phyloP scores from a whole-genome alignment of 306 rosid species.

The Quercus berberidifolia region DNA sequence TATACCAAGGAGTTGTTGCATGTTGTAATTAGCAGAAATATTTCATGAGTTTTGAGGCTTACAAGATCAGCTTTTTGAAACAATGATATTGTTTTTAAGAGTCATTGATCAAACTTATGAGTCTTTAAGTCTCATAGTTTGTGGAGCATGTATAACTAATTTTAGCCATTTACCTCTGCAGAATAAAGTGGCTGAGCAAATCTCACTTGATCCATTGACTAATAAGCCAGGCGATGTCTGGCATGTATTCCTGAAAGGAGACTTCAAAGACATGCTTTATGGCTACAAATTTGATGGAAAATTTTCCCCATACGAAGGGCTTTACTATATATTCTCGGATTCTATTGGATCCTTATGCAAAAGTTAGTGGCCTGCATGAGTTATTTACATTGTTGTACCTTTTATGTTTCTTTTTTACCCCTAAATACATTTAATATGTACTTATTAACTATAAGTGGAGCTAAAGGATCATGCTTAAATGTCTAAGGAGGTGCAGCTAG shows the following conservation, averaged over 20 bases:
- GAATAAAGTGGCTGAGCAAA: constrained; percentile 68
- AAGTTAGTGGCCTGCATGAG: constrained; percentile 44
- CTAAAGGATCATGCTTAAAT: too few relatives aligned
- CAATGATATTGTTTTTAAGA: not conserved
- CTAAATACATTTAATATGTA: not conserved
- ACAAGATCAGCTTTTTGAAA: not conserved
- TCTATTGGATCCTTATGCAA: constrained; percentile 85
- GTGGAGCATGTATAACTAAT: not conserved
- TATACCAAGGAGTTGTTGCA: not conserved
- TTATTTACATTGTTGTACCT: not conserved
- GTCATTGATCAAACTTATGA: not conserved
- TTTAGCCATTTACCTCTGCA: constrained; percentile 30
- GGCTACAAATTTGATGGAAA: constrained; percentile 80
- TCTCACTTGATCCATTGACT: constrained; percentile 57
- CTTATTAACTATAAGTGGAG: not conserved
- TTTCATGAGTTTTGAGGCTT: not conserved
- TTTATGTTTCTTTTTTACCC: not conserved
- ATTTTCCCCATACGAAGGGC: constrained; percentile 66
- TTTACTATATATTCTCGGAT: constrained; percentile 62
- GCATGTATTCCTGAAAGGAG: constrained; percentile 84
- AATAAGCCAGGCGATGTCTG: constrained; percentile 87
- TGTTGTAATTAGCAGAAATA: not conserved
- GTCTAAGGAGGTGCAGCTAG: too few relatives aligned
- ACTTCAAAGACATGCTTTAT: constrained; percentile 69
- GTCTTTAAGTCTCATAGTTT: not conserved